These are phyloP conservation scores for Cupressus sempervirens DNA, from an alignment of 75 land plant genomes.

Conservation along the genomic window DNA sequence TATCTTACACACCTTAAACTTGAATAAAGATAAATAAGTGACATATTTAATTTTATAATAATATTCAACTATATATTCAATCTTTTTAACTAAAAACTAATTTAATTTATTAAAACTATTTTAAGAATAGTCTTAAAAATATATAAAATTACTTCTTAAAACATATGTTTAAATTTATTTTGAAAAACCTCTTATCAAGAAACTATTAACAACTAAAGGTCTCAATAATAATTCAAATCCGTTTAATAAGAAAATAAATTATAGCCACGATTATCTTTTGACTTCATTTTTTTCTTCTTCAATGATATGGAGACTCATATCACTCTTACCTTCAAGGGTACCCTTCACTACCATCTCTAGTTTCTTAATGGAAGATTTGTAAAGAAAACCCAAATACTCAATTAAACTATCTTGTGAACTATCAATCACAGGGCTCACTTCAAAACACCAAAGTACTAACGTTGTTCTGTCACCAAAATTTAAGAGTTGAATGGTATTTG, in stretches of 20 bases:
- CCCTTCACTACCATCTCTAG: slow-evolving; percentile 21
- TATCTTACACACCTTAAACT: too few relatives aligned
- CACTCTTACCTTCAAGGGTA: background rate
- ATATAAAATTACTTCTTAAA: too few relatives aligned
- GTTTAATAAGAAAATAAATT: background rate
- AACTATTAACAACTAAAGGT: too few relatives aligned
- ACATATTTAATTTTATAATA: too few relatives aligned
- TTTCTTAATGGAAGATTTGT: slow-evolving; percentile 43
- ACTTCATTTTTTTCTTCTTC: background rate
- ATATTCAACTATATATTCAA: too few relatives aligned
- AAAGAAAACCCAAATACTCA: slow-evolving; percentile 35
- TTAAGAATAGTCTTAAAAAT: too few relatives aligned
- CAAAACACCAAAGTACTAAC: slow-evolving; percentile 29
- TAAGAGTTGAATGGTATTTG: slow-evolving; percentile 26
- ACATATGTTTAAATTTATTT: too few relatives aligned
- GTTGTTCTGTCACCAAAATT: slow-evolving; percentile 33
- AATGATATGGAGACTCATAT: background rate
- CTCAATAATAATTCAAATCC: background rate
- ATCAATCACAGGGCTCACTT: slow-evolving; percentile 25
- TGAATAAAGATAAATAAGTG: too few relatives aligned
- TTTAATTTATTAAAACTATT: too few relatives aligned
- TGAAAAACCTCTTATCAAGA: too few relatives aligned
- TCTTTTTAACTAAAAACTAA: too few relatives aligned
- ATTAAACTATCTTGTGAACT: slow-evolving; percentile 20
- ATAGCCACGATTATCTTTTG: background rate